Percentiles rank a stretch among this genome's conserved stretches.
Evolutionary conservation across 2,329 filamentous ascomycete genomes (phyloP).

Genomic region (Alternaria viburni): DNA sequence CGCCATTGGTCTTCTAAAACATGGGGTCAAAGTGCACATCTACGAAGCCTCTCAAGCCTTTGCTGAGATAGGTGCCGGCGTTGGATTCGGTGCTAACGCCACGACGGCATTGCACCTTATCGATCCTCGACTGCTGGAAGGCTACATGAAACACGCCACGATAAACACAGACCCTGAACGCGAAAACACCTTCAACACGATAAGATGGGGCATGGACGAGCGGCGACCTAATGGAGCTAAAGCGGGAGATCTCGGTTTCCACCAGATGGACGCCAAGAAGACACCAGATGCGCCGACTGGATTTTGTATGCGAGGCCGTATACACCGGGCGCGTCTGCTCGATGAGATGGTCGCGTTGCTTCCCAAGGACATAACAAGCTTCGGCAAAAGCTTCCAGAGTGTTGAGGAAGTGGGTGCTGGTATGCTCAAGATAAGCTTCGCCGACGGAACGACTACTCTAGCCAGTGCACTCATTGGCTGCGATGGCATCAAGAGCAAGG

Average conservation of each 20-base stretch:
- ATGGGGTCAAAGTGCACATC: slow-evolving; percentile 30
- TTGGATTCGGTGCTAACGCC: slow-evolving; percentile 37
- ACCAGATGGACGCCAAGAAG: slow-evolving; percentile 19
- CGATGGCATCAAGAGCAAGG: slow-evolving; percentile 67
- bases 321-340: slow-evolving; percentile 32
- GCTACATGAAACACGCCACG: slow-evolving; percentile 35
- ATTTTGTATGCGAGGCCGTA: slow-evolving; percentile 24
- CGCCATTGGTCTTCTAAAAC: slow-evolving; percentile 34
- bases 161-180: slow-evolving; percentile 24
- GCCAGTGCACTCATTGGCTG: slow-evolving; percentile 62
- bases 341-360: slow-evolving; percentile 29
- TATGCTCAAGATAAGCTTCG: slow-evolving; percentile 40
- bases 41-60: slow-evolving; percentile 35
- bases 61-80: slow-evolving; percentile 37
- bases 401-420: slow-evolving; percentile 21
- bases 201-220: slow-evolving; percentile 26
- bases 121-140: slow-evolving; percentile 24
- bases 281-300: slow-evolving; percentile 5
- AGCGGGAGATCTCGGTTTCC: slow-evolving; percentile 25
- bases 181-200: slow-evolving; percentile 18
- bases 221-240: slow-evolving; percentile 9
- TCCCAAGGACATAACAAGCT: slow-evolving; percentile 22
- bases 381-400: slow-evolving; percentile 25
- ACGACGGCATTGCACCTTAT: slow-evolving; percentile 30
- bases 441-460: slow-evolving; percentile 51